Conservation (phyloP, 257 asterid genomes). For the Anisodus tanguticus region DNA sequence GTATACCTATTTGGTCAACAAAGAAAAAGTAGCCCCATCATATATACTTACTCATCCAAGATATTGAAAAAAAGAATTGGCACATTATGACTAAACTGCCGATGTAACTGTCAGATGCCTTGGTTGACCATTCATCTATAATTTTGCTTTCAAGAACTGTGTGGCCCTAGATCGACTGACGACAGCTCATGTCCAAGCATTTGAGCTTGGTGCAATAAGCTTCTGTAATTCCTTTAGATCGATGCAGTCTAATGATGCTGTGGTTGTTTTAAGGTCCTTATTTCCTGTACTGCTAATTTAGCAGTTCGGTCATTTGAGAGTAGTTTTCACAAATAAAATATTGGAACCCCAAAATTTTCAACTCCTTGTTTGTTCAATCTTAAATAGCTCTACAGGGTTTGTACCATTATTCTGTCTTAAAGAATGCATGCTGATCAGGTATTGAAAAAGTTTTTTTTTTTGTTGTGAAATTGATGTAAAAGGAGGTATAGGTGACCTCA, state of each 20-base stretch:
- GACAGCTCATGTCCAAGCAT: conserved; percentile 1
- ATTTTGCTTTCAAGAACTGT: not conserved
- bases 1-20: not conserved
- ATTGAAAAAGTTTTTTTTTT: not conserved
- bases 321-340: not conserved
- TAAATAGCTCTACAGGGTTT: not conserved
- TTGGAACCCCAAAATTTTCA: not conserved
- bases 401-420: not conserved
- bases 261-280: not conserved
- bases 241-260: not conserved
- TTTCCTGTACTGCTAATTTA: conserved; percentile 1
- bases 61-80: not conserved
- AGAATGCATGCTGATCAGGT: not conserved
- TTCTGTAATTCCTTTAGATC: not conserved
- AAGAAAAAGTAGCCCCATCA: not conserved
- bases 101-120: not conserved
- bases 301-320: not conserved
- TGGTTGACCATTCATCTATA: not conserved
- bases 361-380: not conserved
- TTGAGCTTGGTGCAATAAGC: not conserved
- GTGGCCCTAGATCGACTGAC: not conserved
- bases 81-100: not conserved
- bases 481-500: not conserved
- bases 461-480: not conserved
- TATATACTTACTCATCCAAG: not conserved